These are phyloP conservation scores for Firmiana major DNA, from an alignment of 345 rosid genomes.

Conservation along the genomic window DNA sequence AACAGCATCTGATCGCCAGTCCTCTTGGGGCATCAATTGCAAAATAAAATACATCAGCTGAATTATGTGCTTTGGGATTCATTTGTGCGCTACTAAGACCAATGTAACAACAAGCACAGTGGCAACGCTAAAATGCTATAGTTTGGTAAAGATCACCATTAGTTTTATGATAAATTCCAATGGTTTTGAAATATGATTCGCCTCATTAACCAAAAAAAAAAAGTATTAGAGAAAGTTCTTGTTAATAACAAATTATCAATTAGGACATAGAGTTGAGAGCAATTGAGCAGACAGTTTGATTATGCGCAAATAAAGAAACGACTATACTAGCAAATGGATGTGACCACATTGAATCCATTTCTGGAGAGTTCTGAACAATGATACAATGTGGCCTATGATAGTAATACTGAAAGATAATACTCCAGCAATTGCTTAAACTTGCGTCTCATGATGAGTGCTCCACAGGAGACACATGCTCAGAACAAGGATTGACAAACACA, in stretches of 20 bases:
- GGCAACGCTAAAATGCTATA: background rate
- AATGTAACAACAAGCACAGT: background rate
- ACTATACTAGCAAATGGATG: background rate
- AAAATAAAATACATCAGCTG: background rate
- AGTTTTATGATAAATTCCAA: background rate
- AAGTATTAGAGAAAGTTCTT: background rate
- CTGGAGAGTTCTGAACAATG: background rate
- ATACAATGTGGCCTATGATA: background rate
- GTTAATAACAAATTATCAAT: background rate
- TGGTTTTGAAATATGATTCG: background rate
- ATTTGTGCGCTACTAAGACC: background rate
- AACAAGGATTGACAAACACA: background rate
- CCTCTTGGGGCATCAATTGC: constrained; percentile 3
- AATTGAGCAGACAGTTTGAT: background rate
- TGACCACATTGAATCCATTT: background rate
- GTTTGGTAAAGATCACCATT: background rate
- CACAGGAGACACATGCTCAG: background rate
- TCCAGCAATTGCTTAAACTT: background rate
- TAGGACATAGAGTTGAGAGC: background rate
- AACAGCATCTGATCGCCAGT: constrained; percentile 13
- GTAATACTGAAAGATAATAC: background rate
- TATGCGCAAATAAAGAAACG: background rate
- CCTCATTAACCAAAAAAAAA: background rate
- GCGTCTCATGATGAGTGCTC: background rate
- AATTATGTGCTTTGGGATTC: background rate